Conservation (phyloP, 1,284 basidiomycete genomes). For the Apiotrichum siamense region DNA sequence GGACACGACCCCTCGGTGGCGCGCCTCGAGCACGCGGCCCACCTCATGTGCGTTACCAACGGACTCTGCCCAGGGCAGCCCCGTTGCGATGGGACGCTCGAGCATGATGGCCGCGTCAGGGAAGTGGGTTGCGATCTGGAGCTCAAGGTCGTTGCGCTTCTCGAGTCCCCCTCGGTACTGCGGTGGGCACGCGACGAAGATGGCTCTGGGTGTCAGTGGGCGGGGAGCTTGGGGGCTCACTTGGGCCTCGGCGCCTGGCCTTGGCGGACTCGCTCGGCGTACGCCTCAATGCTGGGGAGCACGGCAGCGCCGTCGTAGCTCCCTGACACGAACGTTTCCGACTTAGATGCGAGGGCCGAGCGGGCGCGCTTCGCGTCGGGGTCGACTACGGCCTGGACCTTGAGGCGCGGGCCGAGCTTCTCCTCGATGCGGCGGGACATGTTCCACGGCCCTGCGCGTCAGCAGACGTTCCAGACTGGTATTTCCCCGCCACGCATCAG, state of each 20-base stretch:
- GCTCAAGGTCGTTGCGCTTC: constrained; percentile 74
- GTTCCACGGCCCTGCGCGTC: constrained; percentile 36
- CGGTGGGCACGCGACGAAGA: constrained; percentile 85
- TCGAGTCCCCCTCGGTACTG: constrained; percentile 76
- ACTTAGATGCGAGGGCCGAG: constrained; percentile 74
- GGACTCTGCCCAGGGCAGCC: constrained; percentile 44
- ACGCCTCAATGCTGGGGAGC: constrained; percentile 72
- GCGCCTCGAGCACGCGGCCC: constrained; percentile 59
- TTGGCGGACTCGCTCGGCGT: constrained; percentile 50
- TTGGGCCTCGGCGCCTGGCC: constrained; percentile 48
- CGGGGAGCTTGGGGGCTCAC: constrained; percentile 23
- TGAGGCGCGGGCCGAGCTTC: constrained; percentile 87
- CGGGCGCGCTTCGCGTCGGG: constrained; percentile 74
- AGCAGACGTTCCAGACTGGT: neutral
- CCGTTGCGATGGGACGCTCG: constrained; percentile 63
- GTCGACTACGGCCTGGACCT: constrained; percentile 87
- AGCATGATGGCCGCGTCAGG: constrained; percentile 81
- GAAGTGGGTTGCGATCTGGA: constrained; percentile 79
- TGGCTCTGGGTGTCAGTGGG: constrained; percentile 51
- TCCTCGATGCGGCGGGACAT: constrained; percentile 31
- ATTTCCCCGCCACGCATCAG: no score
- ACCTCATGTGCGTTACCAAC: constrained; percentile 55
- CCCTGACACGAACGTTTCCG: constrained; percentile 73
- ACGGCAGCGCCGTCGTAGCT: constrained; percentile 84
- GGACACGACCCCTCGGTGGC: constrained; percentile 53